A percentile compares a stretch with the other conserved stretches of the same genome.
phyloP scores from a whole-genome alignment of 2,329 filamentous ascomycete genomes.

The Talaromyces sp. region DNA sequence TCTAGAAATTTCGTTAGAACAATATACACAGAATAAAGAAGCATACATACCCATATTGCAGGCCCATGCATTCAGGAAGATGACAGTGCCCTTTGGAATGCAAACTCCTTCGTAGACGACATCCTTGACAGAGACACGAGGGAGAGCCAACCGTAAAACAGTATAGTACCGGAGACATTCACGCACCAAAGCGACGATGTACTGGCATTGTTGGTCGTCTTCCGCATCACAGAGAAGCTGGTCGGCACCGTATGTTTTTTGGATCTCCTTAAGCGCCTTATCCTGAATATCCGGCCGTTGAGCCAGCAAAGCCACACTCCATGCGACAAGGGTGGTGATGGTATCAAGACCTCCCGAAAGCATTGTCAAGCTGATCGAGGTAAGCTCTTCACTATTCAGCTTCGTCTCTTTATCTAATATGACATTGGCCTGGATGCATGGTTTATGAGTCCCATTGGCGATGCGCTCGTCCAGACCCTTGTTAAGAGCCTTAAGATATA shows the following conservation, averaged over 20 bases:
- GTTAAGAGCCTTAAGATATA: constrained; percentile 55
- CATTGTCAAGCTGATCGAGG: constrained; percentile 63
- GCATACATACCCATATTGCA: constrained; percentile 58
- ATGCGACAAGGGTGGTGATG: constrained; percentile 60
- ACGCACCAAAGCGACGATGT: constrained; percentile 58
- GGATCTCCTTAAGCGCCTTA: constrained; percentile 54
- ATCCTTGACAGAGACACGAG: constrained; percentile 56
- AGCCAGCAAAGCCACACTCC: constrained; percentile 58
- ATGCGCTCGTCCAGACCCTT: constrained; percentile 56
- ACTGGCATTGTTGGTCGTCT: constrained; percentile 60
- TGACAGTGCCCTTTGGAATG: constrained; percentile 58
- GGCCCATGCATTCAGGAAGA: constrained; percentile 64
- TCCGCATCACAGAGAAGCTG: constrained; percentile 55
- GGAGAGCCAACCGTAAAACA: constrained; percentile 58
- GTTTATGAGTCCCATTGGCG: constrained; percentile 54
- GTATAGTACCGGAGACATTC: constrained; percentile 59
- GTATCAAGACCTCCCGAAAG: constrained; percentile 63
- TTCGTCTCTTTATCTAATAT: constrained; percentile 60
- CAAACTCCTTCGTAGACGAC: constrained; percentile 52
- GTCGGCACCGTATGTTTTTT: constrained; percentile 46
- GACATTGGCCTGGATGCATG: constrained; percentile 64
- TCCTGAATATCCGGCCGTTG: constrained; percentile 58
- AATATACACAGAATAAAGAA: neutral
- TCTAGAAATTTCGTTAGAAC: constrained; percentile 28
- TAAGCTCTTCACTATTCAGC: constrained; percentile 58